Evolutionary conservation across 805 yeast species (phyloP).

Genomic region (Nematodospora valgi): DNA sequence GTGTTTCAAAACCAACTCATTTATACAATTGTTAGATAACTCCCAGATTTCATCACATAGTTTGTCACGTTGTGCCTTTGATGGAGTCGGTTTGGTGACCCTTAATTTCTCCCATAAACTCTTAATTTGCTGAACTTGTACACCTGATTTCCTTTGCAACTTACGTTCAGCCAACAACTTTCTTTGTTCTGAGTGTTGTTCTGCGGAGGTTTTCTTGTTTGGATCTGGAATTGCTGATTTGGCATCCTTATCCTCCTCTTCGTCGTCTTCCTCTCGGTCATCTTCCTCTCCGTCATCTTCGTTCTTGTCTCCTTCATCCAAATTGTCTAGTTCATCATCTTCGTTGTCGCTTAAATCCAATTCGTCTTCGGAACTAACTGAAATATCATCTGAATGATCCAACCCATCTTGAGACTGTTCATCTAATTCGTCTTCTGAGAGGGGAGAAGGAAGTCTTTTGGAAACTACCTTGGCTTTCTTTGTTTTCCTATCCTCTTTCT

Average conservation of each 20-base stretch:
- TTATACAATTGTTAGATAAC: conserved; percentile 68
- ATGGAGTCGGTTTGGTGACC: conserved; percentile 77
- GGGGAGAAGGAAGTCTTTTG: conserved; percentile 22
- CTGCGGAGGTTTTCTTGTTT: conserved; percentile 52
- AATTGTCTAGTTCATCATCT: conserved; percentile 20
- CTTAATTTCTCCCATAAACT: conserved; percentile 87
- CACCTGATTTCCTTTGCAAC: conserved; percentile 82
- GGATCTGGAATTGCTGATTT: conserved; percentile 29
- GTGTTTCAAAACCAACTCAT: conserved; percentile 88
- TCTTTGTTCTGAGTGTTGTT: conserved; percentile 81
- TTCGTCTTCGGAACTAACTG: conserved; percentile 13
- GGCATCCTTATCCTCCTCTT: conserved; percentile 20
- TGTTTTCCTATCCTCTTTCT: conserved; percentile 8
- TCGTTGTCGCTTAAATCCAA: conserved; percentile 30
- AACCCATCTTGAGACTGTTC: conserved; percentile 14
- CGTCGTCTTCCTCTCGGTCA: conserved; percentile 21
- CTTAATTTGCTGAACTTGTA: conserved; percentile 80
- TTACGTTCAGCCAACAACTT: conserved; percentile 78
- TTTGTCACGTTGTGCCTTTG: conserved; percentile 72
- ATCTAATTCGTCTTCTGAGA: conserved; percentile 15
- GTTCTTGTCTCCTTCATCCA: conserved; percentile 15
- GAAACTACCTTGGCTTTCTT: conserved; percentile 28
- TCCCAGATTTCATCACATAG: conserved; percentile 84
- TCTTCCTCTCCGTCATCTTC: conserved; percentile 19
- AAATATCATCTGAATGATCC: conserved; percentile 21